Conservation (phyloP, 495 filamentous ascomycete genomes). For the Neurospora pannonica region DNA sequence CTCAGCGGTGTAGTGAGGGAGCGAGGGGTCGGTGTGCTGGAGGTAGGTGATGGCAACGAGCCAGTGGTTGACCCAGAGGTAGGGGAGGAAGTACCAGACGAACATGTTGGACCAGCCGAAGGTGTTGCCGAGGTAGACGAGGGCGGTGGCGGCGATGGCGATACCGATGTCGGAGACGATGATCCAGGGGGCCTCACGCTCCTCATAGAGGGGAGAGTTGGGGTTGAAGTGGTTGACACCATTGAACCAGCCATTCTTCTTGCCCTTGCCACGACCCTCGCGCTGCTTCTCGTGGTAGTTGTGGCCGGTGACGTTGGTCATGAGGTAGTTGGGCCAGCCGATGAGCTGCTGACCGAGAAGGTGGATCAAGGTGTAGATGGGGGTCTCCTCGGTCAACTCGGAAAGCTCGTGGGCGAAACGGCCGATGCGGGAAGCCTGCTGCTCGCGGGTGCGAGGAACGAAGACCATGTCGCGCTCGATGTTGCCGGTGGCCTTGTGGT, state of each 20-base stretch:
- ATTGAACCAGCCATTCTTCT: slow-evolving; percentile 66
- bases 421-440: slow-evolving; percentile 63
- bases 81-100: slow-evolving; percentile 91
- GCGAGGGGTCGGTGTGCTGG: slow-evolving; percentile 77
- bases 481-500: slow-evolving; percentile 94
- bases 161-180: slow-evolving; percentile 76
- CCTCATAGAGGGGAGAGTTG: slow-evolving; percentile 79
- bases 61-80: slow-evolving; percentile 99
- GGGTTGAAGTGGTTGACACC: slow-evolving; percentile 95
- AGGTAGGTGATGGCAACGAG: slow-evolving; percentile 81
- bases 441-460: slow-evolving; percentile 72
- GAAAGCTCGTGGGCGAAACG: slow-evolving; percentile 64
- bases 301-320: slow-evolving; percentile 89
- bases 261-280: slow-evolving; percentile 85
- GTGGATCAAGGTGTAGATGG: slow-evolving; percentile 65
- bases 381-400: slow-evolving; percentile 91
- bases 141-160: slow-evolving; percentile 40
- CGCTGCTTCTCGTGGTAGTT: slow-evolving; percentile 73
- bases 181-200: slow-evolving; percentile 76
- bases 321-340: slow-evolving; percentile 82
- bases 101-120: slow-evolving; percentile 79
- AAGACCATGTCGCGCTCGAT: slow-evolving; percentile 97
- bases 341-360: slow-evolving; percentile 75
- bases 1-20: slow-evolving; percentile 72
- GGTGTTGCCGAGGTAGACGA: slow-evolving; percentile 53